Conservation (phyloP, 2,329 filamentous ascomycete genomes). For the Neophaeococcomyces aloes region DNA sequence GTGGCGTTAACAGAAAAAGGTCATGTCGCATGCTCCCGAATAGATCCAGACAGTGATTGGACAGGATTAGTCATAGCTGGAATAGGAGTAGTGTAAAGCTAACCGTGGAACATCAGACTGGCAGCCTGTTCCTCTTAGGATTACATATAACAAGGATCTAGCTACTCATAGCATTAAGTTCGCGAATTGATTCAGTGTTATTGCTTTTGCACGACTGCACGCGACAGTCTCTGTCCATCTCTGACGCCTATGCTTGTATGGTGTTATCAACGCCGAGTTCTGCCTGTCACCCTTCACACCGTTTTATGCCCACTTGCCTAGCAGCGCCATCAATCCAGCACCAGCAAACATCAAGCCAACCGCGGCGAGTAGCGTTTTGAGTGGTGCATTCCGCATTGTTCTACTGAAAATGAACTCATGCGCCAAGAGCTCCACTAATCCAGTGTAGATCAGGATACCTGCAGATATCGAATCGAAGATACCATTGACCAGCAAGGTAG, state of each 20-base stretch:
- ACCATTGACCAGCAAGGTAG: constrained; percentile 68
- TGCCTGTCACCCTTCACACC: background rate
- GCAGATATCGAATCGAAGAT: constrained; percentile 82
- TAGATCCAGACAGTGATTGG: too few relatives aligned
- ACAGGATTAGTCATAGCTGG: too few relatives aligned
- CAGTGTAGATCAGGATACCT: constrained; percentile 87
- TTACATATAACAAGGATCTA: too few relatives aligned
- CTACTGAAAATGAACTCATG: constrained; percentile 92
- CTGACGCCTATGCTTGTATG: background rate
- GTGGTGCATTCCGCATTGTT: constrained; percentile 65
- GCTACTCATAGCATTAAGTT: background rate
- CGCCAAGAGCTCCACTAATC: constrained; percentile 82
- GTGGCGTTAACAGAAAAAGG: too few relatives aligned
- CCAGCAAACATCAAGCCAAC: constrained; percentile 66
- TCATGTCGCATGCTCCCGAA: too few relatives aligned
- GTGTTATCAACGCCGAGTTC: background rate
- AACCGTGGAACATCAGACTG: too few relatives aligned
- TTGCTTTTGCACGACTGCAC: background rate
- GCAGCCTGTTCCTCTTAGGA: too few relatives aligned
- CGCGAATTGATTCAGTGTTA: background rate
- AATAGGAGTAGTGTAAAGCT: too few relatives aligned
- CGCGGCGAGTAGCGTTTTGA: constrained; percentile 58
- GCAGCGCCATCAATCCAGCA: constrained; percentile 64
- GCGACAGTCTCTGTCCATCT: background rate
- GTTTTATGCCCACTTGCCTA: constrained; percentile 72